Evolutionary conservation across 768 basidiomycete genomes (phyloP), one percentile per base, ranked within the genome.

Genomic region (Scleroderma bovista): DNA sequence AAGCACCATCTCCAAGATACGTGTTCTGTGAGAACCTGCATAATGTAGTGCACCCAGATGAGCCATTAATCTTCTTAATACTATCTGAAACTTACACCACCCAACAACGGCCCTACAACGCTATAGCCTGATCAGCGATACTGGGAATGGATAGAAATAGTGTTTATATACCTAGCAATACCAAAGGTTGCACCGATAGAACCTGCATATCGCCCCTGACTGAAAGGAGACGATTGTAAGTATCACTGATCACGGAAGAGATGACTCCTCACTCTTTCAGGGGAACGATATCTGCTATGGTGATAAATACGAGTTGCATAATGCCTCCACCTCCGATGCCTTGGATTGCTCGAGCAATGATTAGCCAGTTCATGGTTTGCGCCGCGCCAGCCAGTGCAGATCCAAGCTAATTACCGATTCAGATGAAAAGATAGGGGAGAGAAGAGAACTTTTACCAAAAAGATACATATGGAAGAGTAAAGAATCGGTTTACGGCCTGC

Each of bases 1-100:
- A 88, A 88, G 61, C 84, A 86, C 89, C 89, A 91, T 69, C 89
- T 69, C 89, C 89, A 92, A 1, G 81, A 74, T 16, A 82, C 81
- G 60, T 86, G 83, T 59, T 89, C 80, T 0, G 87, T 79, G 51
- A 91, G 79, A 12, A 68, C 81, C 84, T 85, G 53, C 42, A 13
- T 22, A 33, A 39, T 43, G 16, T 22, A 24, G 24, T 16, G 8
- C 48, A 36, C 49, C 53, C 34, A 52, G 51, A 48, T 43, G 38
- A 26, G 38, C 34, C 13, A 36, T 33, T 44, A 8, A 39, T 42
- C 36, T 15, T 0, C 44, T 17, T 20, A 26, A 1, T 2, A n/a
- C n/a, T n/a, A 32, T 39, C n/a, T 24, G 11, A 20, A 9, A 64
- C 84, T 71, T 64, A 86, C 86, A 51, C 90, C 91, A 50, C 91